Base-by-base conservation (phyloP, 352 stramenopile genomes). In the Pythium angustatum region DNA sequence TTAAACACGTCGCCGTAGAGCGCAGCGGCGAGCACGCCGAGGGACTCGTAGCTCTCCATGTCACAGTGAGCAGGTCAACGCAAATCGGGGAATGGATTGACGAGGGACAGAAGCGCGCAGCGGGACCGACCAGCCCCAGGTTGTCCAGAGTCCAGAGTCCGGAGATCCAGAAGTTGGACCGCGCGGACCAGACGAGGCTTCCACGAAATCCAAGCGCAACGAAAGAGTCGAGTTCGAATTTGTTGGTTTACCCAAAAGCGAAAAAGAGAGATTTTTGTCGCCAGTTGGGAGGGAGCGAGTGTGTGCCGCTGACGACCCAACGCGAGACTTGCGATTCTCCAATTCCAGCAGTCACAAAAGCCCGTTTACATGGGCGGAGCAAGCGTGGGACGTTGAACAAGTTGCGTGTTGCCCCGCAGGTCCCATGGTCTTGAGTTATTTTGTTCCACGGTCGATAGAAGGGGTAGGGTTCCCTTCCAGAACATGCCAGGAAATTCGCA, bases 1-100 rank as follows among this genome's bases (percentile, higher is more conserved):
- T 84, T 81, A 22, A 85, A 68, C 47, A 95, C 83, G 59, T 76
- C 67, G 22, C 86, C 86, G 55, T 88, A 95, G 28, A 95, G 78
- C 58, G 86, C 84, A 1, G 76, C 69, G 30, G 82, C 82, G 45
- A 95, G 74, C 59, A 71, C 81, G 60, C 77, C 73, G 15, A 92
- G 66, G 38, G 75, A 65, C 62, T 92, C 79, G 67, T 90, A 92
- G 43, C 24, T 57, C 5, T 41, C 51, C 50, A 66, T 41, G 14
- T 4, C 27, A 26, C 22, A 14, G 33, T 52, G 24, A 21, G 50
- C 30, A n/a, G 15, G 22, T 36, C 2, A n/a, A 38, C 17, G 28
- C 30, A 64, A 64, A 58, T 64, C 48, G 17, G 47, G 14, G 43
- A 60, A 44, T 69, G 62, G 57, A 58, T 52, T 58, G 60, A 61